phyloP scores from a whole-genome alignment of 129 eudicot genomes.

The Ambrosia trifida region DNA sequence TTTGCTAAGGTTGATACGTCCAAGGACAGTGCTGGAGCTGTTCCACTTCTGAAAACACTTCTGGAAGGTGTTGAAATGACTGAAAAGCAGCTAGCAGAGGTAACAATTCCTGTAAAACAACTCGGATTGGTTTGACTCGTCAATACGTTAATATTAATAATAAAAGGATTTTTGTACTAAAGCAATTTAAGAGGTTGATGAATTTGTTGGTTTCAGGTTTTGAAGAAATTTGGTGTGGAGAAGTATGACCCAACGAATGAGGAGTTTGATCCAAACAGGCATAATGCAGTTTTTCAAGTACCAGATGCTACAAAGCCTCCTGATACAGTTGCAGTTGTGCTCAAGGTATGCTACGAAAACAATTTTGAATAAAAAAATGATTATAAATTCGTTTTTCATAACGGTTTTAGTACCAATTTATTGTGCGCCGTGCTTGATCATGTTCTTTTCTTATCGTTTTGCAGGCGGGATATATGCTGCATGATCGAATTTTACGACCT shows the following conservation, averaged over 20 bases:
- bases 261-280: conserved; percentile 88
- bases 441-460: background rate
- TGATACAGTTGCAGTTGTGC: conserved; percentile 73
- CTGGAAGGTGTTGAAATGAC: conserved; percentile 97
- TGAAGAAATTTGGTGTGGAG: conserved; percentile 82
- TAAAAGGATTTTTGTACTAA: background rate
- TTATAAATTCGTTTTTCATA: background rate
- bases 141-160: background rate
- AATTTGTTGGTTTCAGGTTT: conserved; percentile 50
- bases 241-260: conserved; percentile 76
- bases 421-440: background rate
- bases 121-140: background rate
- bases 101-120: conserved; percentile 21
- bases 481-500: conserved; percentile 73
- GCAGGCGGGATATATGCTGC: conserved; percentile 76
- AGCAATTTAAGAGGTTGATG: conserved; percentile 1
- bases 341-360: conserved; percentile 54
- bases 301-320: conserved; percentile 78
- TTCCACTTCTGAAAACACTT: conserved; percentile 73
- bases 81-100: conserved; percentile 83
- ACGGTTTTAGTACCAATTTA: background rate
- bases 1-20: conserved; percentile 76
- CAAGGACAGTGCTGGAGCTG: conserved; percentile 70
- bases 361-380: background rate
- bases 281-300: conserved; percentile 87